Conservation (phyloP, 768 basidiomycete genomes). For the Crucibulum laeve region DNA sequence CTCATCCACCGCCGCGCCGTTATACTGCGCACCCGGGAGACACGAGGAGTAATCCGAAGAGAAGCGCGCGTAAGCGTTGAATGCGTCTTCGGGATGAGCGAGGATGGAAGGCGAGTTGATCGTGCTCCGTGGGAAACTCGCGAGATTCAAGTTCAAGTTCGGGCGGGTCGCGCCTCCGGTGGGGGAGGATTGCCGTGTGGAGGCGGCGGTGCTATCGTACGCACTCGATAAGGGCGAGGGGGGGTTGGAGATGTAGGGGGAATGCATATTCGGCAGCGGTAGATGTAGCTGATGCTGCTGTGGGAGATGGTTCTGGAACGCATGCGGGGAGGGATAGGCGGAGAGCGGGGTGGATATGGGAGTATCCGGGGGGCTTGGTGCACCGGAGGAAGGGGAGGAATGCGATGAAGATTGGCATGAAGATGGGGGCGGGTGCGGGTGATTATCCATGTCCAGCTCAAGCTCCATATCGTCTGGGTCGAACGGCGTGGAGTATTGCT, state of each 20-base stretch:
- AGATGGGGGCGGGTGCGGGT: conserved; percentile 21
- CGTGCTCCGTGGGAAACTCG: conserved; percentile 17
- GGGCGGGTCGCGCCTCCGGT: conserved; percentile 12
- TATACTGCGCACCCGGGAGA: conserved; percentile 55
- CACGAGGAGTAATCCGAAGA: conserved; percentile 54
- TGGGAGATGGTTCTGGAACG: conserved; percentile 23
- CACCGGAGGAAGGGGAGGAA: conserved; percentile 38
- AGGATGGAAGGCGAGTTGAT: conserved; percentile 13
- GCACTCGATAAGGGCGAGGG: conserved; percentile 49
- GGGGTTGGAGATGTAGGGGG: conserved; percentile 35
- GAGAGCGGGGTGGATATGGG: conserved; percentile 47
- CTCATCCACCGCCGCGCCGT: conserved; percentile 32
- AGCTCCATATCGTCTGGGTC: conserved; percentile 84
- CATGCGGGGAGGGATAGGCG: conserved; percentile 32
- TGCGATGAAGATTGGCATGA: conserved; percentile 21
- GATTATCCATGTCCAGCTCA: conserved; percentile 53
- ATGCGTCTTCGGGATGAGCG: conserved; percentile 45
- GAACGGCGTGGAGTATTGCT: conserved; percentile 39
- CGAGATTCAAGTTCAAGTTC: conserved; percentile 16
- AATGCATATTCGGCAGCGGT: conserved; percentile 15
- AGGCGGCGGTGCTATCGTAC: conserved; percentile 30
- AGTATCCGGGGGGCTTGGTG: conserved; percentile 43
- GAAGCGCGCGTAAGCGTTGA: conserved; percentile 68
- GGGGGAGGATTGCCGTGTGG: conserved; percentile 26
- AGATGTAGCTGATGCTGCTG: conserved; percentile 23